phyloP scores from a whole-genome alignment of 192 early-diverging fungal genomes.

The Entomortierella lignicola region DNA sequence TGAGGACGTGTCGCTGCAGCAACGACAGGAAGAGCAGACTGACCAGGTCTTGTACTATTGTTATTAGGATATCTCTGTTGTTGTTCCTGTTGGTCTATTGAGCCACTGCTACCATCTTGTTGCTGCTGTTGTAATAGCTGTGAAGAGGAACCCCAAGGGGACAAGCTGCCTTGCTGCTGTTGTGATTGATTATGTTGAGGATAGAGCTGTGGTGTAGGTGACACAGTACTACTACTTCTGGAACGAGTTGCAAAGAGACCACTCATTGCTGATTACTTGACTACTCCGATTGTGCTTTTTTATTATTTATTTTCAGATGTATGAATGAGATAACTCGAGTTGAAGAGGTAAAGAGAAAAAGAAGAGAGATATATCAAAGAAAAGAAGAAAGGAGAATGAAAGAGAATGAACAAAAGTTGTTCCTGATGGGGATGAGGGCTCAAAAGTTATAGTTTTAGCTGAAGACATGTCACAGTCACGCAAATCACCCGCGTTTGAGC shows the following conservation, averaged over 20 bases:
- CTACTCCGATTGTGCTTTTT: too few species aligned
- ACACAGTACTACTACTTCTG: neutral
- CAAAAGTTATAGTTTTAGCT: too few species aligned
- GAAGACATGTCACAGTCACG: too few species aligned
- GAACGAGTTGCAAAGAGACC: neutral
- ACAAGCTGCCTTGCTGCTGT: conserved; percentile 3
- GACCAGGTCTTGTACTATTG: neutral
- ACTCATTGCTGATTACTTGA: neutral
- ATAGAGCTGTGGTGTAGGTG: conserved; percentile 5
- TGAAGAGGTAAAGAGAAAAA: too few species aligned
- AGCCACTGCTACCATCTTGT: neutral
- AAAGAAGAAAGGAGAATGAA: too few species aligned
- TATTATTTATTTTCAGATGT: too few species aligned
- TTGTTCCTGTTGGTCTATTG: conserved; percentile 28
- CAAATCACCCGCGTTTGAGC: too few species aligned
- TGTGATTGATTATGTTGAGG: conserved; percentile 1
- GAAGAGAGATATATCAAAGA: too few species aligned
- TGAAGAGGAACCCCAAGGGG: conserved; percentile 5
- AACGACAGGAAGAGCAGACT: neutral
- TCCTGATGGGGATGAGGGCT: too few species aligned
- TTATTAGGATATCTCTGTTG: neutral
- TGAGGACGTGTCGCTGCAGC: conserved; percentile 35
- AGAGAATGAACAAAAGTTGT: too few species aligned
- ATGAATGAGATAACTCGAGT: too few species aligned
- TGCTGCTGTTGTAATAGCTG: conserved; percentile 7